phyloP scores from a whole-genome alignment of 2,329 filamentous ascomycete species.

The Cladosporium sp. region DNA sequence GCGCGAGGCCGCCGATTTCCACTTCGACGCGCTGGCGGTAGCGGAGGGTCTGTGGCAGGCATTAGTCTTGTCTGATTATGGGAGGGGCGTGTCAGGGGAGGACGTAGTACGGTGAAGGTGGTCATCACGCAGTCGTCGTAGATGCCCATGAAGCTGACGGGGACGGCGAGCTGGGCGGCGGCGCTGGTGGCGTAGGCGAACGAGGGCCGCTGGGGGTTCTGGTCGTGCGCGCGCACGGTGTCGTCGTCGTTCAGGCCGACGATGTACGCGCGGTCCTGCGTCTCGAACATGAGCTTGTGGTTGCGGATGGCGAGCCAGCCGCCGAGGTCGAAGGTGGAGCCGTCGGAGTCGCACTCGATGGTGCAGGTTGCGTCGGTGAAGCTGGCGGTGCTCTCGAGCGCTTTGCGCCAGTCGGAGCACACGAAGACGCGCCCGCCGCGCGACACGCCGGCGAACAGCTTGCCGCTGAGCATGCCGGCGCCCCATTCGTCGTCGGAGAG shows the following conservation, averaged over 20 bases:
- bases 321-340: conserved; percentile 38
- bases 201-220: conserved; percentile 22
- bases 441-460: conserved; percentile 40
- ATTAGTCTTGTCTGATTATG: neutral
- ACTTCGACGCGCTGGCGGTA: conserved; percentile 19
- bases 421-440: conserved; percentile 39
- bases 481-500: conserved; percentile 42
- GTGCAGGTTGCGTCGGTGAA: conserved; percentile 25
- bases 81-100: conserved; percentile 9
- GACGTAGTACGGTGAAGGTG: conserved; percentile 33
- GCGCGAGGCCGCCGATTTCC: conserved; percentile 5
- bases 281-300: conserved; percentile 39
- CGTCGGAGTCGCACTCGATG: conserved; percentile 38
- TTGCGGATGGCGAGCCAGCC: conserved; percentile 42
- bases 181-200: conserved; percentile 30
- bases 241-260: conserved; percentile 33
- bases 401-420: conserved; percentile 39
- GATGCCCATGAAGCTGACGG: conserved; percentile 43
- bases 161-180: conserved; percentile 34
- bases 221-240: conserved; percentile 12
- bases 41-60: conserved; percentile 11
- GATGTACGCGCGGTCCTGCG: conserved; percentile 39
- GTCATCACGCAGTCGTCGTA: conserved; percentile 44
- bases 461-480: conserved; percentile 38
- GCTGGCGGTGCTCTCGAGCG: conserved; percentile 20